phyloP scores from a whole-genome alignment of 768 basidiomycete species.

The Mycena kentingensis region DNA sequence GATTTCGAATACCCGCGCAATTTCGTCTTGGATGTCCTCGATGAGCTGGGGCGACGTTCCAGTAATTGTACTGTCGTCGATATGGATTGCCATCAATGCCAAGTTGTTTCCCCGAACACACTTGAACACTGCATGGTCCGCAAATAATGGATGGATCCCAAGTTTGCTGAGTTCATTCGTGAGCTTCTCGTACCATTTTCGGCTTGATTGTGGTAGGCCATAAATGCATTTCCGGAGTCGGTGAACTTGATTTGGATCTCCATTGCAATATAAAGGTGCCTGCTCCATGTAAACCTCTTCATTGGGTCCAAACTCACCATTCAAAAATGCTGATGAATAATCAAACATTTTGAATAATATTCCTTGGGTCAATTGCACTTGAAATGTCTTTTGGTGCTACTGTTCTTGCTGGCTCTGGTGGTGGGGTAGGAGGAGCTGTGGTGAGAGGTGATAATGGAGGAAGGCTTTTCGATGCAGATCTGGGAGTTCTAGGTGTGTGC shows the following conservation, averaged over 20 bases:
- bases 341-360: constrained; percentile 15
- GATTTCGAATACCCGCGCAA: constrained; percentile 30
- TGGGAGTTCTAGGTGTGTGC: background rate
- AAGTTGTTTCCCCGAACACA: constrained; percentile 1
- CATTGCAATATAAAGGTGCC: constrained; percentile 16
- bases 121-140: constrained; percentile 17
- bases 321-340: constrained; percentile 12
- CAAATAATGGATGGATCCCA: background rate
- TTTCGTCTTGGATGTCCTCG: constrained; percentile 20
- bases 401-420: no score
- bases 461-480: no score
- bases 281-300: constrained; percentile 26
- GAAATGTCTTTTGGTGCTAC: no score
- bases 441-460: no score
- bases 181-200: constrained; percentile 31
- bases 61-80: constrained; percentile 37
- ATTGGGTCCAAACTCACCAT: constrained; percentile 2
- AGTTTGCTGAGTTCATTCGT: constrained; percentile 15
- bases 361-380: no score
- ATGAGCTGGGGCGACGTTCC: constrained; percentile 15
- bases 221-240: constrained; percentile 30
- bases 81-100: constrained; percentile 24
- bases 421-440: no score
- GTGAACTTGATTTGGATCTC: background rate
- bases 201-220: constrained; percentile 36